Conservation (phyloP, 1,284 basidiomycete species). For the Ceratobasidium sp. region DNA sequence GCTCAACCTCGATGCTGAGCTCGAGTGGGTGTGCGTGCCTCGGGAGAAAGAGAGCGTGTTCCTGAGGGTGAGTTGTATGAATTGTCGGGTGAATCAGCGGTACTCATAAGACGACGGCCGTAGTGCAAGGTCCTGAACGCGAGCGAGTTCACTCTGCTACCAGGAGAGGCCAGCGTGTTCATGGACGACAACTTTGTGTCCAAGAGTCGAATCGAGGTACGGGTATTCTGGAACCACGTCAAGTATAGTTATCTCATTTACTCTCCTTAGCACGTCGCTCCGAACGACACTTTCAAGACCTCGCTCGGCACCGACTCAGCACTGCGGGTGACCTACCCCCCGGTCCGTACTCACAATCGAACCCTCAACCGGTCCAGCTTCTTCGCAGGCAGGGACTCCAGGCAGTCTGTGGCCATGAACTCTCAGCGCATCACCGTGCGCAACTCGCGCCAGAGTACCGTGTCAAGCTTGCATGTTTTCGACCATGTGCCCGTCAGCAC, state of each 20-base stretch:
- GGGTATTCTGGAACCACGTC: neutral
- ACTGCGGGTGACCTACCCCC: constrained; percentile 51
- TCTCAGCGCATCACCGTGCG: constrained; percentile 52
- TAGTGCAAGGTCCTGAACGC: constrained; percentile 47
- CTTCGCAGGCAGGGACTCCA: constrained; percentile 22
- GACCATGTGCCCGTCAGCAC: constrained; percentile 52
- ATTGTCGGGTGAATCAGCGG: neutral
- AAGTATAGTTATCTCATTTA: neutral
- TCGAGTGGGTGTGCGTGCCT: constrained; percentile 52
- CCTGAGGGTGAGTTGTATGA: neutral
- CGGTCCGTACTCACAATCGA: constrained; percentile 48
- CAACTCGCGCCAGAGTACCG: constrained; percentile 48
- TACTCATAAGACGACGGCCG: neutral
- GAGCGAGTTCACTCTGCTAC: constrained; percentile 47
- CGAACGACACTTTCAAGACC: constrained; percentile 47
- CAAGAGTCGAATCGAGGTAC: constrained; percentile 43
- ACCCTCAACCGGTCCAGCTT: constrained; percentile 41
- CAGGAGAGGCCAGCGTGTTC: constrained; percentile 50
- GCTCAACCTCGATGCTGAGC: constrained; percentile 49
- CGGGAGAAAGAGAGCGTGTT: constrained; percentile 37
- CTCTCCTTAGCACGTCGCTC: constrained; percentile 41
- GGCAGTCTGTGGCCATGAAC: constrained; percentile 48
- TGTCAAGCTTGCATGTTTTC: constrained; percentile 49
- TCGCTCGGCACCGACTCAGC: constrained; percentile 49
- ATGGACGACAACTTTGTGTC: constrained; percentile 53